Percentiles rank a stretch among this genome's conserved stretches.
Evolutionary conservation across 768 basidiomycete species (phyloP).

Genomic region (Termitomyces sp.): DNA sequence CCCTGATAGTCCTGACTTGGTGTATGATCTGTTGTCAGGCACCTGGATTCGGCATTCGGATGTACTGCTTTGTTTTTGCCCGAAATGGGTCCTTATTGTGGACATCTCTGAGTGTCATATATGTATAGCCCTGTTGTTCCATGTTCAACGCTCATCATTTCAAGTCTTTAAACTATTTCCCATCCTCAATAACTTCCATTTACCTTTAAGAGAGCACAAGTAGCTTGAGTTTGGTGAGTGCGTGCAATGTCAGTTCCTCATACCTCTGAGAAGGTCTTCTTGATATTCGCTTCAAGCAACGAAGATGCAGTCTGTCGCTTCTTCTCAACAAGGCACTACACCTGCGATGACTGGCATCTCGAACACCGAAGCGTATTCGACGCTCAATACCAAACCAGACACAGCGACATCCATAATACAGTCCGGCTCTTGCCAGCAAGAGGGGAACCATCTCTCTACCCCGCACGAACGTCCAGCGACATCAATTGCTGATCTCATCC

Average conservation of each 20-base stretch:
- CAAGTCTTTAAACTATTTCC: background rate
- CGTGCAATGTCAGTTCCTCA: background rate
- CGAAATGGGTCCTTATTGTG: background rate
- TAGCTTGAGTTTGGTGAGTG: background rate
- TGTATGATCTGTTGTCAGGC: background rate
- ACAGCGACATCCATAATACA: background rate
- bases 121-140: background rate
- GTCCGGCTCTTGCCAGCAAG: background rate
- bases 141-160: background rate
- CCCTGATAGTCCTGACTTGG: background rate
- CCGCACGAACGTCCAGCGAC: constrained; percentile 2
- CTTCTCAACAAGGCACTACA: constrained; percentile 13
- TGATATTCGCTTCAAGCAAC: background rate
- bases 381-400: background rate
- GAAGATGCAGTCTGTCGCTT: background rate
- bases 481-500: constrained; percentile 15
- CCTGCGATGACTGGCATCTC: constrained; percentile 1
- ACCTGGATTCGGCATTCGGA: background rate
- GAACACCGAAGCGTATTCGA: constrained; percentile 7
- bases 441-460: background rate
- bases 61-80: background rate
- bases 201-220: background rate
- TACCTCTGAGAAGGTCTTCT: background rate
- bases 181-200: background rate
- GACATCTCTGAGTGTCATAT: background rate